These are phyloP conservation scores for Phytopythium oedochilum DNA, from an alignment of 352 stramenopile genomes.

Conservation along the genomic window DNA sequence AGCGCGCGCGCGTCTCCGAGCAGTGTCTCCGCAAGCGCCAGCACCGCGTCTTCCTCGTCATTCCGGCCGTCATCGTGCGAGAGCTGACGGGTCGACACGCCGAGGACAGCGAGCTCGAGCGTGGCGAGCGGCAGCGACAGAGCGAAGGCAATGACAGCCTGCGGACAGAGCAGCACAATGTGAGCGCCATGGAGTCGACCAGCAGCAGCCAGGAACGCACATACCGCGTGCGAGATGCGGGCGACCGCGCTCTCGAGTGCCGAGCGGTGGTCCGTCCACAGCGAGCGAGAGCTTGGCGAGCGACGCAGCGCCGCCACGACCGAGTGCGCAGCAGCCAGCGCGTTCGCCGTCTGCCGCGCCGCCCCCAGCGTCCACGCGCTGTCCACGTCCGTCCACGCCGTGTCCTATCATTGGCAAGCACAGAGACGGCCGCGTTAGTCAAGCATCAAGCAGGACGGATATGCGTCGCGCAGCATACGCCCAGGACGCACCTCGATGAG, in stretches of 20 bases:
- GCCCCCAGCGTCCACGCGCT: constrained; percentile 28
- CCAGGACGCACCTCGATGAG: not conserved
- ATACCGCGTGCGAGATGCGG: not conserved
- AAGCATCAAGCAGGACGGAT: too few species aligned
- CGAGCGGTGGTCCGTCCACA: not conserved
- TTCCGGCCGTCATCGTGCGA: not conserved
- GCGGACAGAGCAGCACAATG: not conserved
- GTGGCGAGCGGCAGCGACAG: not conserved
- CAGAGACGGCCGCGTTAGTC: not conserved
- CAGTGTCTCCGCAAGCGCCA: constrained; percentile 28
- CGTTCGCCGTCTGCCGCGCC: constrained; percentile 29
- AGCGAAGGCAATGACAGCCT: not conserved
- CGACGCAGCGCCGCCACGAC: not conserved
- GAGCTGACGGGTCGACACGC: not conserved
- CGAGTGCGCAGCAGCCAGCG: constrained; percentile 30
- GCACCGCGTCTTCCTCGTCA: not conserved
- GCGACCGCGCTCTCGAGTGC: not conserved
- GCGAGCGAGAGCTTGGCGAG: not conserved
- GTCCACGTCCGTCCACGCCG: constrained; percentile 26
- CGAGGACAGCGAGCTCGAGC: constrained; percentile 2
- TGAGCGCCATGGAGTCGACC: not conserved
- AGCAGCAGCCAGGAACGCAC: not conserved
- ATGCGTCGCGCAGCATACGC: not conserved
- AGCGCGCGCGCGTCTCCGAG: constrained; percentile 23
- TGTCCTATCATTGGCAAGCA: not conserved